These are phyloP conservation scores for Moesziomyces aphidis DNA, from an alignment of 1,284 basidiomycete species.

Conservation along the genomic window DNA sequence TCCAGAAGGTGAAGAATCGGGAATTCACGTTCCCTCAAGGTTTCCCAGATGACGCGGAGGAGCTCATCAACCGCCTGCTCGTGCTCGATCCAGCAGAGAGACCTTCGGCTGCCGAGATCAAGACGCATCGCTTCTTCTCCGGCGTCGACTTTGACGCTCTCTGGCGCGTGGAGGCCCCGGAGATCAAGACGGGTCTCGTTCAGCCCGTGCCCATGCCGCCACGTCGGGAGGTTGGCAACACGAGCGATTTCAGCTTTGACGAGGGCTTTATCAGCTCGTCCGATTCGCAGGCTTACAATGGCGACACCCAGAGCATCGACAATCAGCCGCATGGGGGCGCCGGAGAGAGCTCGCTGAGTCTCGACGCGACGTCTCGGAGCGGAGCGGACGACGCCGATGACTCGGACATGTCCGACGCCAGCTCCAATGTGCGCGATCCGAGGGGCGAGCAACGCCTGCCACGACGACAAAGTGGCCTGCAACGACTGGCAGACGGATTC, in stretches of 20 bases:
- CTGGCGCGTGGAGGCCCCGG: conserved; percentile 42
- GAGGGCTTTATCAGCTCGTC: conserved; percentile 40
- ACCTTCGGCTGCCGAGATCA: conserved; percentile 37
- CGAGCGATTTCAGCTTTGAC: conserved; percentile 49
- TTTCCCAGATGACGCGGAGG: conserved; percentile 70
- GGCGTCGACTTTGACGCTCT: conserved; percentile 45
- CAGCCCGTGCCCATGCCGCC: conserved; percentile 18
- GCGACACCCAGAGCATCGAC: conserved; percentile 41
- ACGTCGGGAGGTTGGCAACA: conserved; percentile 6
- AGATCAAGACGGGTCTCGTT: conserved; percentile 47
- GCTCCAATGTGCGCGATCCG: conserved; percentile 7
- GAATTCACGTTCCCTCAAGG: conserved; percentile 71
- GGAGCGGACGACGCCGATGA: conserved; percentile 29
- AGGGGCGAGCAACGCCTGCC: conserved; percentile 2
- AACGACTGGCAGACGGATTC: conserved; percentile 32
- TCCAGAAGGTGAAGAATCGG: conserved; percentile 72
- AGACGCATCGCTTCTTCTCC: conserved; percentile 52
- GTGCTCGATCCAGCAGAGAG: conserved; percentile 62
- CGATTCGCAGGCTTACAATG: conserved; percentile 36
- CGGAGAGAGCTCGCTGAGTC: conserved; percentile 20
- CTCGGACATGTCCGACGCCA: conserved; percentile 31
- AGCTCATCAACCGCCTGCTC: conserved; percentile 70
- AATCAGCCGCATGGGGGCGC: conserved; percentile 7
- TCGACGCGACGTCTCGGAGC: conserved; percentile 4
- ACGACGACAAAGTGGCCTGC: conserved; percentile 26